phyloP scores from a whole-genome alignment of 345 rosid species.

The Hypericum androsaemum region DNA sequence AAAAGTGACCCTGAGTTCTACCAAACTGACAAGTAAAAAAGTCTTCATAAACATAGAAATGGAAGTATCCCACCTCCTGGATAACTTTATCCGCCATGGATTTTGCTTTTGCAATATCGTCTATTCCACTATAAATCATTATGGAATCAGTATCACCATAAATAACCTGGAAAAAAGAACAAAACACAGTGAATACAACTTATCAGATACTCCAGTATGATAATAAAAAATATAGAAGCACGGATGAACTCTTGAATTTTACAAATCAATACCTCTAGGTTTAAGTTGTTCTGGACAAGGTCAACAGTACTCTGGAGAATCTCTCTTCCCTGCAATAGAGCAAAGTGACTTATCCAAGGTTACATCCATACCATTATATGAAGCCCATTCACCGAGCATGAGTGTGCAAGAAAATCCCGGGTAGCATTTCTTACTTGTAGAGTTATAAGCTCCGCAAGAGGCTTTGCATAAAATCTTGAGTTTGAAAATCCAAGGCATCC shows the following conservation, averaged over 20 bases:
- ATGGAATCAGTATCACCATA: slow-evolving; percentile 99
- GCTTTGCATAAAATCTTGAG: slow-evolving; percentile 97
- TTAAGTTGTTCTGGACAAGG: slow-evolving; percentile 85
- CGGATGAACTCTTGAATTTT: too few relatives aligned
- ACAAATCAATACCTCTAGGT: slow-evolving; percentile 55
- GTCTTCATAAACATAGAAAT: not conserved
- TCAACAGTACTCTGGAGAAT: slow-evolving; percentile 92
- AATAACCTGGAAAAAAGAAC: slow-evolving; percentile 55
- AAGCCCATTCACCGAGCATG: slow-evolving; percentile 5
- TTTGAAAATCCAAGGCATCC: slow-evolving; percentile 99
- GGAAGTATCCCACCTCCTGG: slow-evolving; percentile 58
- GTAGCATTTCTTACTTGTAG: slow-evolving; percentile 47
- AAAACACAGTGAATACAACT: slow-evolving; percentile 1
- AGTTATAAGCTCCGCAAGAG: slow-evolving; percentile 94
- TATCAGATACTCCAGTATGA: too few relatives aligned
- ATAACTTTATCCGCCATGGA: slow-evolving; percentile 76
- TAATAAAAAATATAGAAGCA: too few relatives aligned
- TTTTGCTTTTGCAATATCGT: slow-evolving; percentile 71
- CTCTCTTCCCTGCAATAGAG: slow-evolving; percentile 76
- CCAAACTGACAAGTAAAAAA: not conserved
- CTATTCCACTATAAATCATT: slow-evolving; percentile 90
- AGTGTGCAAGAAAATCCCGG: slow-evolving; percentile 3
- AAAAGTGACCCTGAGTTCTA: not conserved
- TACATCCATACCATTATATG: slow-evolving; percentile 4
- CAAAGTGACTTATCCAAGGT: slow-evolving; percentile 10